Evolutionary conservation across 202 grass and related monocot genomes (phyloP).

Genomic region (Panicum hallii): DNA sequence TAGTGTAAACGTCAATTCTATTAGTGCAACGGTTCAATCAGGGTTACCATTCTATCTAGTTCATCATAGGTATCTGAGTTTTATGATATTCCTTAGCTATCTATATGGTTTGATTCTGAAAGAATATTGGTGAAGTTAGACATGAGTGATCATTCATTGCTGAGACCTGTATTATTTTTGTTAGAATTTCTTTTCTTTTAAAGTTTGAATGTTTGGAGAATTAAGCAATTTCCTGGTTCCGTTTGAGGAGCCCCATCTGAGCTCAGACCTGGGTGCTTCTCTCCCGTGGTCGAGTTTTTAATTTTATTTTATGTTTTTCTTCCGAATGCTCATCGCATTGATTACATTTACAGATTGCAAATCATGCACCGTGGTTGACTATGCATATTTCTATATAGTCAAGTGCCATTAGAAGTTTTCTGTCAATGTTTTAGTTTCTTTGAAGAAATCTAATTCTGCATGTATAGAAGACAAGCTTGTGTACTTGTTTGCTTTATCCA

Average conservation of each 20-base stretch:
- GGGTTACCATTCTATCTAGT: not conserved
- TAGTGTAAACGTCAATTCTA: not conserved
- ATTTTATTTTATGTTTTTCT: not conserved
- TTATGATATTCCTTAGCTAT: not conserved
- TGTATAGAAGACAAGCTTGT: not conserved
- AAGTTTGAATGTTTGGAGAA: not conserved
- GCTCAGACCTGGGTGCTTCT: not conserved
- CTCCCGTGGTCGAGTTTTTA: not conserved
- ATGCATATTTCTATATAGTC: not conserved
- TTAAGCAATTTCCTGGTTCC: not conserved
- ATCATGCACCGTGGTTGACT: not conserved
- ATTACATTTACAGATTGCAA: not conserved
- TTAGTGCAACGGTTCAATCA: not conserved
- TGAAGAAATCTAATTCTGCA: not conserved
- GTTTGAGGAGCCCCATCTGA: not conserved
- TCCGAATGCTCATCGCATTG: not conserved
- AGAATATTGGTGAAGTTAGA: not conserved
- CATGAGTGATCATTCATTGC: not conserved
- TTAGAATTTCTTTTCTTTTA: not conserved
- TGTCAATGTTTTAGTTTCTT: not conserved
- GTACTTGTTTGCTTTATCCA: not conserved
- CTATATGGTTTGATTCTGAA: not conserved
- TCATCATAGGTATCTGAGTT: not conserved
- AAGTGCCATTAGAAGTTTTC: not conserved
- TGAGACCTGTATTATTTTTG: not conserved